phyloP scores from a whole-genome alignment of 202 grass and related monocot genomes.

The Musa balbisiana region DNA sequence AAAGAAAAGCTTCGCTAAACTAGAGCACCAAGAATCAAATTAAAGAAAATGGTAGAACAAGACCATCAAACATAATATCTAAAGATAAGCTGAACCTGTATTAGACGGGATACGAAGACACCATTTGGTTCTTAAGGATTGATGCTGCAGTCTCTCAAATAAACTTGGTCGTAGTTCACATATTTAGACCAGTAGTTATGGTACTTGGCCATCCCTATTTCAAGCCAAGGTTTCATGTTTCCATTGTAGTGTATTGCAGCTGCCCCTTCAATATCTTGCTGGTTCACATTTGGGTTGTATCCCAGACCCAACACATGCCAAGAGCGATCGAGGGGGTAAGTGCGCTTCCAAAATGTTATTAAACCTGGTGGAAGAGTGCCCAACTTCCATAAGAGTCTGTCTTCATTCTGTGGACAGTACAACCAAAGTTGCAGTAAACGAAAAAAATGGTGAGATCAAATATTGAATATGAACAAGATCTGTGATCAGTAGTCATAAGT shows the following conservation, averaged over 20 bases:
- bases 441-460: not conserved
- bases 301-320: conserved; percentile 71
- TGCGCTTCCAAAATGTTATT: conserved; percentile 58
- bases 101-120: not conserved
- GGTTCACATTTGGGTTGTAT: conserved; percentile 49
- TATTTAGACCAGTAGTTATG: conserved; percentile 65
- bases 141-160: conserved; percentile 53
- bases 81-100: not conserved
- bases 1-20: not conserved
- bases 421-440: not conserved
- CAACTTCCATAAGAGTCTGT: conserved; percentile 58
- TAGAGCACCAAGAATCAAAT: conserved; percentile 13
- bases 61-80: not conserved
- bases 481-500: not conserved
- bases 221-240: conserved; percentile 79
- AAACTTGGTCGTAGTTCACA: conserved; percentile 43
- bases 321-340: conserved; percentile 39
- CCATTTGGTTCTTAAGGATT: conserved; percentile 25
- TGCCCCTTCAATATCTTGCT: conserved; percentile 40
- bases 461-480: not conserved
- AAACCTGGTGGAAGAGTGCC: conserved; percentile 62
- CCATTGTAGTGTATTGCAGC: conserved; percentile 74
- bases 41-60: not conserved
- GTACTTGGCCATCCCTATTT: conserved; percentile 52
- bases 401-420: conserved; percentile 43